Evolutionary conservation across 345 rosid genomes (phyloP).

Genomic region (Raphanus sativus): DNA sequence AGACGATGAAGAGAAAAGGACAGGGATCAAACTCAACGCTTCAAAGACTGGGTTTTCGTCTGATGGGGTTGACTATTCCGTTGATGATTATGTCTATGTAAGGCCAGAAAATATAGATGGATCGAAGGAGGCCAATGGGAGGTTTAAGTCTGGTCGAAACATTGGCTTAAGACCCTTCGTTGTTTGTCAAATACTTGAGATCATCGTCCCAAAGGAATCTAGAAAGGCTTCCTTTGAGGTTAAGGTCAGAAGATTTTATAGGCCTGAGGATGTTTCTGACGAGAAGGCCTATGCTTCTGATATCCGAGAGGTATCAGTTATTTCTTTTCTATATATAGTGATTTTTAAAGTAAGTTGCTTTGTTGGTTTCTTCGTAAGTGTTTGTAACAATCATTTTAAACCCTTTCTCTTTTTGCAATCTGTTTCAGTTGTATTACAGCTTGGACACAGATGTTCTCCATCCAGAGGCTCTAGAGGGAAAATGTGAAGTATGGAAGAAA

Average conservation of each 20-base stretch:
- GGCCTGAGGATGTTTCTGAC: slow-evolving; percentile 67
- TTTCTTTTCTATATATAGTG: not conserved
- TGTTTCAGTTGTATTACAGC: slow-evolving; percentile 69
- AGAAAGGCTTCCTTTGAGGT: slow-evolving; percentile 47
- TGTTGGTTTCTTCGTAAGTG: slow-evolving; percentile 9
- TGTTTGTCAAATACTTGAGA: slow-evolving; percentile 64
- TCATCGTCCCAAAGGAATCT: slow-evolving; percentile 38
- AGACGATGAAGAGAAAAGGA: slow-evolving; percentile 40
- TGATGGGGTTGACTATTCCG: slow-evolving; percentile 45
- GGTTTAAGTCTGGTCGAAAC: slow-evolving; percentile 60
- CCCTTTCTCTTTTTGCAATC: not conserved
- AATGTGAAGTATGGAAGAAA: slow-evolving; percentile 79
- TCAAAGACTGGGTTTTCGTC: slow-evolving; percentile 40
- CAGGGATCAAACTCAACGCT: slow-evolving; percentile 39
- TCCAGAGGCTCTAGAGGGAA: slow-evolving; percentile 56
- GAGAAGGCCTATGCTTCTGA: slow-evolving; percentile 68
- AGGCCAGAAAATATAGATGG: slow-evolving; percentile 42
- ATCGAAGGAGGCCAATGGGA: slow-evolving; percentile 33
- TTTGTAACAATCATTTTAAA: not conserved
- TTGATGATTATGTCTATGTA: slow-evolving; percentile 57
- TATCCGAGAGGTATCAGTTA: slow-evolving; percentile 51
- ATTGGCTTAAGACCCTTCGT: slow-evolving; percentile 60
- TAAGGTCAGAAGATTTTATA: slow-evolving; percentile 51
- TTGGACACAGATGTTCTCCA: slow-evolving; percentile 45
- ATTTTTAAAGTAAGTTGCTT: not conserved